These are phyloP conservation scores for Schrenkiella parvula DNA, from an alignment of 345 rosid species.

Conservation along the genomic window DNA sequence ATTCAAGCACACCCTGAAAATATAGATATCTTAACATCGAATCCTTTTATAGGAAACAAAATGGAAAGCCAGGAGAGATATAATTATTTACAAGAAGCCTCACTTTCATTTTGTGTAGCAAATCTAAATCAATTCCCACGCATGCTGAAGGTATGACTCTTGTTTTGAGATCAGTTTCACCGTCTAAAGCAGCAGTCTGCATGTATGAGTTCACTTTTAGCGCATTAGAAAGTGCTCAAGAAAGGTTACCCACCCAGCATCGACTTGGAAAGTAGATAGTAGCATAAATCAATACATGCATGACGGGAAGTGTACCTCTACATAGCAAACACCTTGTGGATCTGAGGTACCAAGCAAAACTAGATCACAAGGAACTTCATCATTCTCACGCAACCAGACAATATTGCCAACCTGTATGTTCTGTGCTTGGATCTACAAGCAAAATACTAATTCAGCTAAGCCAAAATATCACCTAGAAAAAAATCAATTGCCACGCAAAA, in stretches of 20 bases:
- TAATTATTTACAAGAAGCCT: constrained; percentile 14
- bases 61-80: neutral
- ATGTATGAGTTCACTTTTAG: constrained; percentile 31
- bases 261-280: neutral
- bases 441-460: constrained; percentile 18
- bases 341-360: constrained; percentile 94
- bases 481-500: neutral
- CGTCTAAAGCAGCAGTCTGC: constrained; percentile 96
- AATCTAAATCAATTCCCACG: constrained; percentile 79
- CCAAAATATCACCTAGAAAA: neutral
- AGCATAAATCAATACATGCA: constrained; percentile 3
- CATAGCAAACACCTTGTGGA: constrained; percentile 84
- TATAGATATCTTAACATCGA: constrained; percentile 12
- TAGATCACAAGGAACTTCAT: constrained; percentile 98
- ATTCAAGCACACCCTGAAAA: constrained; percentile 92
- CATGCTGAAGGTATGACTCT: constrained; percentile 88
- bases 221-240: neutral
- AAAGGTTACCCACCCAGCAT: constrained; percentile 13
- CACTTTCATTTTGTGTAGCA: constrained; percentile 94
- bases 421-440: constrained; percentile 78
- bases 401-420: constrained; percentile 82
- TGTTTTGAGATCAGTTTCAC: constrained; percentile 96
- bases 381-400: constrained; percentile 99
- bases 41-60: neutral
- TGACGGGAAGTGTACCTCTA: constrained; percentile 53